Base-by-base conservation (phyloP, 768 basidiomycete genomes). In the Xerocomus brunneocitrinus region DNA sequence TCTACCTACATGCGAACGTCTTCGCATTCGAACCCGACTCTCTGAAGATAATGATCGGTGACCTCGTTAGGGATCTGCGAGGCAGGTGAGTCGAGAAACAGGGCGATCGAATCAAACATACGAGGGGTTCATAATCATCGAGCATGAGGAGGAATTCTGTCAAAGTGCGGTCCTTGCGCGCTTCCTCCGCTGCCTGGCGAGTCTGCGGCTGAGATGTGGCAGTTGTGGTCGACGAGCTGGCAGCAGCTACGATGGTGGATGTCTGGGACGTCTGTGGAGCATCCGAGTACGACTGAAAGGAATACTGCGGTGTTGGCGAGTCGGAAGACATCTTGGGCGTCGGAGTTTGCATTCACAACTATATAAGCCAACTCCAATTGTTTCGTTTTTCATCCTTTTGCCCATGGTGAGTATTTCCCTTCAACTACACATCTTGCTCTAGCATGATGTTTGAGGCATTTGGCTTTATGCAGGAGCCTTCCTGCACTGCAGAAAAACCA, bases 81-180 rank as follows among this genome's bases (percentile, higher is more conserved):
- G 5, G 25, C 9, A 12, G 27, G 16, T 34, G 53, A 47, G 41
- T 27, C n/a, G 24, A 49, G 32, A 30, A 35, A 41, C 1, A 22
- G 25, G 10, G 47, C 22, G 39, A 42, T 30, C 6, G 40, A 41
- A n/a, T 5, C 28, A 1, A 24, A 72, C 82, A 53, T 63, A 95
- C 95, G 68, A 98, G 70, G 41, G 95, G 95, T 64, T 98, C 91
- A 65, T 97, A 98, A 45, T 95, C 94, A 62, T 98, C 95, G 31
- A 98, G 76, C 91, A 95, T 92, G 36, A 95, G 76, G 76, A 98
- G 79, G 62, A 98, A 95, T 66, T 98, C 93, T 5, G 91, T 91
- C 46, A 98, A 69, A 1, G 91, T 95, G 47, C 88, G 79, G 72
- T 98, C 95, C 65, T 92, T 92, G 61, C 89, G 76, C 0, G 89